Base-by-base conservation (phyloP, 345 rosid genomes). In the Rhodamnia argentea region DNA sequence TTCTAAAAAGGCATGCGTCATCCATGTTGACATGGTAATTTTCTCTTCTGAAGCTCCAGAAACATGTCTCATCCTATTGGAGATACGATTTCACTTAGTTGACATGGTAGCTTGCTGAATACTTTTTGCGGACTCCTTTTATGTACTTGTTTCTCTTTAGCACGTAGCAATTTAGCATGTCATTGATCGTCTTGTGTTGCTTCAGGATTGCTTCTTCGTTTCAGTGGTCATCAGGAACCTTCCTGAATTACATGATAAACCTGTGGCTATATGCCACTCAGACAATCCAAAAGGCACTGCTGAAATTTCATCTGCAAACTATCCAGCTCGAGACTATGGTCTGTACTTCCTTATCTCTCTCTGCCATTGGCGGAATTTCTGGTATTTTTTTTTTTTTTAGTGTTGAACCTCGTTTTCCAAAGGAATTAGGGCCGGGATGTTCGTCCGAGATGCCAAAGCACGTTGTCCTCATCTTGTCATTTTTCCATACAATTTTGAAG, bases 241-340 rank as follows among this genome's bases (percentile, higher is more conserved):
- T 88, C 93, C 93, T 5, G 94, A 93, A 57, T 88, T 97, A 88
- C 94, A 91, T 18, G 95, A 95, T 87, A 94, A 91, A 91, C 98
- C 98, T 62, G 97, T 97, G 86, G 99, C 98, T 76, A 93, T 95
- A 62, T 95, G 98, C 85, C 99, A 97, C 91, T 97, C 99, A 12
- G 96, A 93, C 89, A 97, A 92, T 89, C 93, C 95, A 20, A 95
- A 94, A 89, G 99, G 99, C 91, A 95, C 99, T 60, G 99, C 99
- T 60, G 98, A 97, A 92, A 95, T 97, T 84, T 97, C 98, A 83
- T 97, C 99, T 32, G 99, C 99, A 57, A 97, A 97, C 86, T 97
- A 97, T 87, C 96, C 97, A 85, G 98, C 99, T 88, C 93, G 98
- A 85, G 92, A 88, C 85, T 95, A 92, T 92, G 99, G 98, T 96